A percentile compares a stretch with the other conserved stretches of the same genome.
Evolutionary conservation across 75 land plant species (phyloP).

Genomic region (Pinus albicaulis): DNA sequence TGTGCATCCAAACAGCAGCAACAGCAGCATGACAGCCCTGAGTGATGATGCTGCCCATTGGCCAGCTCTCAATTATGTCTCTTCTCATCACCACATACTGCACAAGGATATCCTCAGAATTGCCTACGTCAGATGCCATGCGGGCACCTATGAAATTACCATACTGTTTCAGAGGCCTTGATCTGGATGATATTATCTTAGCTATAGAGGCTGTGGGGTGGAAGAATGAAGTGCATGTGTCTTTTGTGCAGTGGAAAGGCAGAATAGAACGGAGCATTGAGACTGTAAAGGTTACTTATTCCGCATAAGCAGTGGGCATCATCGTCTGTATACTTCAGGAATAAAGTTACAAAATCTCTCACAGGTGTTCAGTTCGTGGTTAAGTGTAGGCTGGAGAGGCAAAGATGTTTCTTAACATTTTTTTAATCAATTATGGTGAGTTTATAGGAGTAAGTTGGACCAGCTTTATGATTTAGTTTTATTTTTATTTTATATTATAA

Average conservation of each 20-base stretch:
- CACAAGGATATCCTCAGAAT: constrained; percentile 43
- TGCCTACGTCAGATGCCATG: constrained; percentile 9
- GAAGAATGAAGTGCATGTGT: not conserved
- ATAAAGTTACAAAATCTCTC: too few relatives aligned
- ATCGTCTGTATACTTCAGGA: too few relatives aligned
- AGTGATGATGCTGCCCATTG: constrained; percentile 86
- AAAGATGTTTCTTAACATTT: too few relatives aligned
- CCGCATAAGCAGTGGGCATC: too few relatives aligned
- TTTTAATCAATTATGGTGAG: too few relatives aligned
- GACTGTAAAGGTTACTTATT: not conserved
- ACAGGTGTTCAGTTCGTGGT: too few relatives aligned
- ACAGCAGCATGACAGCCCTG: constrained; percentile 98
- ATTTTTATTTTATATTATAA: too few relatives aligned
- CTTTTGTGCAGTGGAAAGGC: not conserved
- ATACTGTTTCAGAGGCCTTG: not conserved
- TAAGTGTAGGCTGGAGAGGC: too few relatives aligned
- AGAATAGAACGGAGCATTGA: not conserved
- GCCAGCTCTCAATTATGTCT: constrained; percentile 92
- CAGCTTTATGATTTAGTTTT: too few relatives aligned
- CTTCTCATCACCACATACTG: constrained; percentile 91
- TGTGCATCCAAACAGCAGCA: constrained; percentile 71
- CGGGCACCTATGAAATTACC: not conserved
- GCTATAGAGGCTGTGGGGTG: not conserved
- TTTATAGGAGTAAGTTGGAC: too few relatives aligned
- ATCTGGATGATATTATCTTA: not conserved